These are phyloP conservation scores for Pseudogymnoascus sp. DNA, from an alignment of 2,329 filamentous ascomycete genomes.

Conservation along the genomic window DNA sequence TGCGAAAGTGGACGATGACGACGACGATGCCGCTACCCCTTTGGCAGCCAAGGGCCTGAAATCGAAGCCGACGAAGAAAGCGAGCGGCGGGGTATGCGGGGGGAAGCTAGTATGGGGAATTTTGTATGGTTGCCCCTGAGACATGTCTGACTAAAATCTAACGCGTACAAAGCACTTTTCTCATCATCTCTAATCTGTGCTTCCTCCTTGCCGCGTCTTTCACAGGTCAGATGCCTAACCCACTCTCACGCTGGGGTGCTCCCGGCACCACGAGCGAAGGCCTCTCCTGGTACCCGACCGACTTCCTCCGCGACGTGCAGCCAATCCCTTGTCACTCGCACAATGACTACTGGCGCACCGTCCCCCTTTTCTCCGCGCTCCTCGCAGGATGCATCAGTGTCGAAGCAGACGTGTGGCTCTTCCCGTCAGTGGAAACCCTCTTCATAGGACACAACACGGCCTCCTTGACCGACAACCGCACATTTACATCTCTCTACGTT, in stretches of 20 bases:
- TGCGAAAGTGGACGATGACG: not conserved
- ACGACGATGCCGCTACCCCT: not conserved
- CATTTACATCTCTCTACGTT: constrained; percentile 57
- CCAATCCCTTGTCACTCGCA: constrained; percentile 59
- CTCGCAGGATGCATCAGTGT: constrained; percentile 53
- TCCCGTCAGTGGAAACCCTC: constrained; percentile 40
- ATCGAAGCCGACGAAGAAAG: not conserved
- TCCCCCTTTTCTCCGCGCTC: constrained; percentile 57
- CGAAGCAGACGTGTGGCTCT: constrained; percentile 64
- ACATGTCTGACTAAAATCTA: not conserved
- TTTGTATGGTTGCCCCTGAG: not conserved
- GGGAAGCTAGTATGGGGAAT: constrained; percentile 8
- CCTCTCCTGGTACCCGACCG: constrained; percentile 41
- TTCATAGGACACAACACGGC: constrained; percentile 57
- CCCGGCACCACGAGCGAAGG: constrained; percentile 33
- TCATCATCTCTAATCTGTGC: constrained; percentile 30
- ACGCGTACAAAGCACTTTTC: constrained; percentile 25
- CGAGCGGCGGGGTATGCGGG: not conserved
- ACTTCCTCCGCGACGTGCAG: constrained; percentile 44
- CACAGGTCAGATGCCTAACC: constrained; percentile 25
- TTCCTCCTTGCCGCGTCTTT: constrained; percentile 29
- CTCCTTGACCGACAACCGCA: constrained; percentile 47
- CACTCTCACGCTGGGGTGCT: constrained; percentile 32
- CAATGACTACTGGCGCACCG: constrained; percentile 62
- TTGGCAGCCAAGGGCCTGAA: not conserved